Conservation (phyloP, 2,329 filamentous ascomycete species). For the Trichoderma asperellum region DNA sequence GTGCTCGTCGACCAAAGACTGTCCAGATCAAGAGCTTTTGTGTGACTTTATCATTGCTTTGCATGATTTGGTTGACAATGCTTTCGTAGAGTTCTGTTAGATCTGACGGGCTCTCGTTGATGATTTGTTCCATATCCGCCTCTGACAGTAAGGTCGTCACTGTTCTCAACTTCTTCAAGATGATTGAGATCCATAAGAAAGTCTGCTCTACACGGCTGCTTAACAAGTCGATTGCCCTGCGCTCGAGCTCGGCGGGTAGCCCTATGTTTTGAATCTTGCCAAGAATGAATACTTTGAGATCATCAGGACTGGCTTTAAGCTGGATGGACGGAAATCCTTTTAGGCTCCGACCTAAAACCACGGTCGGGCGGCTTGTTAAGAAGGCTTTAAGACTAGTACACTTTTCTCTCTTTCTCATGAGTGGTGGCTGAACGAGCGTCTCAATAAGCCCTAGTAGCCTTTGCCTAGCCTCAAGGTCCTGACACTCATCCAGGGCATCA, state of each 20-base stretch:
- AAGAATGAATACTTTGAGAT: not conserved
- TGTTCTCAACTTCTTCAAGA: not conserved
- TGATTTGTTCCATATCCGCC: not conserved
- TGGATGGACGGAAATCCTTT: not conserved
- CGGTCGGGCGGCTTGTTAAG: not conserved
- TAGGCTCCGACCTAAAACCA: not conserved
- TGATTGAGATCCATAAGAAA: not conserved
- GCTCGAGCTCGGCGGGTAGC: not conserved
- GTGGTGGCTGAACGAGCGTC: not conserved
- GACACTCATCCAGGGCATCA: conserved; percentile 13
- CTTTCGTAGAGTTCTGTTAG: not conserved
- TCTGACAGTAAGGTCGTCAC: not conserved
- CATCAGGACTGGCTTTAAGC: not conserved
- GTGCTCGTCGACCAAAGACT: not conserved
- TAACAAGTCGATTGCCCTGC: not conserved
- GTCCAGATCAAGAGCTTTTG: conserved; percentile 3
- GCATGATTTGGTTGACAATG: not conserved
- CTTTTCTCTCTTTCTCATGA: not conserved
- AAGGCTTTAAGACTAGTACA: not conserved
- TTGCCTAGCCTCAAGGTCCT: not conserved
- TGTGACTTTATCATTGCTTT: not conserved
- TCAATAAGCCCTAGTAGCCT: not conserved
- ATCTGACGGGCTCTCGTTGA: conserved; percentile 1
- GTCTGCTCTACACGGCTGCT: not conserved
- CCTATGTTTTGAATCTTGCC: not conserved